These are phyloP conservation scores for Camellia japonica DNA, from an alignment of 148 eudicot genomes.

Conservation along the genomic window DNA sequence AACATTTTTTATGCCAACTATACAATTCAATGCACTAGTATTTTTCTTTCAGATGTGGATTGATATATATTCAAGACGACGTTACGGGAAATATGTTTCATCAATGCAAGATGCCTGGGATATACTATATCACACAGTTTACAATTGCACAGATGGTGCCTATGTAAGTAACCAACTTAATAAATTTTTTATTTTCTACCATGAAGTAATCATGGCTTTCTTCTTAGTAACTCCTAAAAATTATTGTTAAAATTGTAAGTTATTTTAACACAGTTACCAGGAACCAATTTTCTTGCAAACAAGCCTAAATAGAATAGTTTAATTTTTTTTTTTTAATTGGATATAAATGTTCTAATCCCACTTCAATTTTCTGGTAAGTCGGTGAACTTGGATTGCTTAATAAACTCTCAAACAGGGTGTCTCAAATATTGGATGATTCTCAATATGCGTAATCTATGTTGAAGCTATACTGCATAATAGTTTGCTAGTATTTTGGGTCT, in stretches of 20 bases:
- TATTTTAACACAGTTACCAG: not conserved
- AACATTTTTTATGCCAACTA: no score
- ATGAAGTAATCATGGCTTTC: not conserved
- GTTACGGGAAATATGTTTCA: constrained; percentile 42
- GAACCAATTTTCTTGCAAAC: not conserved
- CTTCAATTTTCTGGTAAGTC: not conserved
- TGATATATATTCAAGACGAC: constrained; percentile 32
- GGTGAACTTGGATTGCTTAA: not conserved
- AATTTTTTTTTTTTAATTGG: not conserved
- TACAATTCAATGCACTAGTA: not conserved
- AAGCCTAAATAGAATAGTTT: not conserved
- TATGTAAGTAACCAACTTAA: constrained; percentile 27
- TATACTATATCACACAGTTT: constrained; percentile 44
- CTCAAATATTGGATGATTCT: not conserved
- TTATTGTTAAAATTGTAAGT: not conserved
- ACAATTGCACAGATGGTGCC: constrained; percentile 53
- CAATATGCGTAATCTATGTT: not conserved
- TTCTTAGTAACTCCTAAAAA: constrained; percentile 6
- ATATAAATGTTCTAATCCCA: not conserved
- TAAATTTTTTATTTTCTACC: not conserved
- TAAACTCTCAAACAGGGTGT: not conserved
- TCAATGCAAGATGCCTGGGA: constrained; percentile 49
- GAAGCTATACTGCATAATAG: not conserved
- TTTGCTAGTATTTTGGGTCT: not conserved
- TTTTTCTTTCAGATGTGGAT: constrained; percentile 38